Evolutionary conservation across 129 eudicot species (phyloP).

Genomic region (Pittosporum tobira): DNA sequence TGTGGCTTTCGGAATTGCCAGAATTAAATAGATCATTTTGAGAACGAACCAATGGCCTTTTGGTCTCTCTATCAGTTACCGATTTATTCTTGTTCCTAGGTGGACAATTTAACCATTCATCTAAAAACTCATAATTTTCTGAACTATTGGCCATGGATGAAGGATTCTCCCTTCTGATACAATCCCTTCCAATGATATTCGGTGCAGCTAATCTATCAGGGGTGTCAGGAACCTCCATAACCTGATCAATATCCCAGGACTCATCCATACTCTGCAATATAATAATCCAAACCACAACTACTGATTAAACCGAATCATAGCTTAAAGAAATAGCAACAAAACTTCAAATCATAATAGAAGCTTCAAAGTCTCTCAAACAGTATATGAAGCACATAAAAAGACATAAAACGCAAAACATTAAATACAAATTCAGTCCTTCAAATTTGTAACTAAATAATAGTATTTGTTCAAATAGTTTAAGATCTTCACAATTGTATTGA

Average conservation of each 20-base stretch:
- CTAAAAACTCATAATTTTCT: conserved; percentile 11
- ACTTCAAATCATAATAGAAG: neutral
- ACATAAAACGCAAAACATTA: neutral
- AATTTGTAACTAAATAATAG: too few species aligned
- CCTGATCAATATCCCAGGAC: conserved; percentile 62
- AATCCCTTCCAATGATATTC: conserved; percentile 10
- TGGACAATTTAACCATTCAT: conserved; percentile 24
- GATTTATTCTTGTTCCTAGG: conserved; percentile 27
- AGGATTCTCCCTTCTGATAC: conserved; percentile 15
- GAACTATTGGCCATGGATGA: conserved; percentile 24
- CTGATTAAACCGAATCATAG: neutral
- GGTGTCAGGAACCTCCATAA: conserved; percentile 65
- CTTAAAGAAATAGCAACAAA: neutral
- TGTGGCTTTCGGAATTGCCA: too few species aligned
- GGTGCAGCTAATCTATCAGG: conserved; percentile 44
- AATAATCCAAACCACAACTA: neutral
- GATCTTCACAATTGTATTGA: too few species aligned
- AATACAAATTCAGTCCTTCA: too few species aligned
- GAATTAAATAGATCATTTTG: neutral
- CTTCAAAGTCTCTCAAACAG: neutral
- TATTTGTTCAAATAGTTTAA: too few species aligned
- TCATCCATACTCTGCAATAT: conserved; percentile 53
- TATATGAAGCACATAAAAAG: neutral
- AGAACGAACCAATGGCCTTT: conserved; percentile 22
- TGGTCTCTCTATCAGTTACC: conserved; percentile 15